phyloP scores from a whole-genome alignment of 2,329 filamentous ascomycete species.

The Helotiales sp. region DNA sequence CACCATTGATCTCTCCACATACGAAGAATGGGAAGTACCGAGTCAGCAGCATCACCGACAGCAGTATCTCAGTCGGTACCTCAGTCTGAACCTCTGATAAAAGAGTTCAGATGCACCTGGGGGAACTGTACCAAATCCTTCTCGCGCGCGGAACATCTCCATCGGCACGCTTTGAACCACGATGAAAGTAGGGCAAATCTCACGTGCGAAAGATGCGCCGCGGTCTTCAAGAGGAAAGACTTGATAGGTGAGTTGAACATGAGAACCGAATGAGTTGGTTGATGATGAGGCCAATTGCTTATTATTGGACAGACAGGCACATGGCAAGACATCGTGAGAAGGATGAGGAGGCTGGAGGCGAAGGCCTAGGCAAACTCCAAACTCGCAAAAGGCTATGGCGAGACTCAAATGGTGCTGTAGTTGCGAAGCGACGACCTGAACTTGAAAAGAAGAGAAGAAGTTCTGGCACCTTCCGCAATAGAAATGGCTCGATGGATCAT shows the following conservation, averaged over 20 bases:
- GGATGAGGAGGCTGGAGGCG: slow-evolving; percentile 54
- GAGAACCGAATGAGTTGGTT: not conserved
- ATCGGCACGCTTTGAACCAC: slow-evolving; percentile 59
- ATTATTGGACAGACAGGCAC: slow-evolving; percentile 62
- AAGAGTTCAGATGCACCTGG: slow-evolving; percentile 42
- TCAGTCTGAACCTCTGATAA: slow-evolving; percentile 8
- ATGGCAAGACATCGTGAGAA: slow-evolving; percentile 54
- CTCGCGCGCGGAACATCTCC: slow-evolving; percentile 57
- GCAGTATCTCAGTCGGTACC: not conserved
- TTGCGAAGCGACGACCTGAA: slow-evolving; percentile 36
- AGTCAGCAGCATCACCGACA: not conserved
- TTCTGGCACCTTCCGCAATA: slow-evolving; percentile 3
- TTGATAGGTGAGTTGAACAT: slow-evolving; percentile 39
- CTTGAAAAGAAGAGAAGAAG: slow-evolving; percentile 33
- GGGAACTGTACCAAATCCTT: slow-evolving; percentile 53
- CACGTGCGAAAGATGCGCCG: slow-evolving; percentile 55
- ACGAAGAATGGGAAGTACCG: slow-evolving; percentile 3
- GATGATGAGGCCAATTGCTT: not conserved
- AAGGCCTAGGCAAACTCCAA: slow-evolving; percentile 50
- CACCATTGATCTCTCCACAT: not conserved
- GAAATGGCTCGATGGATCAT: not conserved
- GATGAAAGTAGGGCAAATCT: slow-evolving; percentile 43
- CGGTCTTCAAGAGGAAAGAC: slow-evolving; percentile 22
- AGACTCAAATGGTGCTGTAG: slow-evolving; percentile 52
- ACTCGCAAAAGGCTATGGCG: slow-evolving; percentile 58